These are phyloP conservation scores for Chalciporus piperatoides DNA, from an alignment of 1,284 basidiomycete genomes.

Conservation along the genomic window DNA sequence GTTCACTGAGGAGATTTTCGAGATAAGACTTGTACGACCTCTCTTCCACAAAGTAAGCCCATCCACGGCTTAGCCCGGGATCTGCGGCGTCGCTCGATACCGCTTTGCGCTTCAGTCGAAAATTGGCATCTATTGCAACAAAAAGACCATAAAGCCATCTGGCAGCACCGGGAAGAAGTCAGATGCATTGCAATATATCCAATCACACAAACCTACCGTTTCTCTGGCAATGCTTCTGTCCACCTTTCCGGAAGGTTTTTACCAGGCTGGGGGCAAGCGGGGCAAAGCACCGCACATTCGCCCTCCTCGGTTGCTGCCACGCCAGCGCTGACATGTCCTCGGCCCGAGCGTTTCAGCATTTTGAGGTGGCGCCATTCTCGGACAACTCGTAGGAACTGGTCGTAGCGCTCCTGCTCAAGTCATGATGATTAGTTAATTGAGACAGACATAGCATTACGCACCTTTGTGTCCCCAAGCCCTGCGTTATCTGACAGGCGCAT, in stretches of 20 bases:
- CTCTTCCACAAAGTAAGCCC: slow-evolving; percentile 13
- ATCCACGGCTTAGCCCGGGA: slow-evolving; percentile 1
- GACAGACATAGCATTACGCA: too few species aligned
- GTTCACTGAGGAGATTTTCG: too few species aligned
- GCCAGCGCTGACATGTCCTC: slow-evolving; percentile 14
- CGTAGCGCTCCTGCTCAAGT: slow-evolving; percentile 29
- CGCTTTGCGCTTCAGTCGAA: neutral
- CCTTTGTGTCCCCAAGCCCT: too few species aligned
- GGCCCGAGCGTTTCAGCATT: slow-evolving; percentile 27
- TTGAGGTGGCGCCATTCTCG: slow-evolving; percentile 29
- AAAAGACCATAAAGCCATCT: slow-evolving; percentile 2
- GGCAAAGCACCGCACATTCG: slow-evolving; percentile 27
- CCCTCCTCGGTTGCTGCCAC: slow-evolving; percentile 15
- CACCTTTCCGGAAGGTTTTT: slow-evolving; percentile 21
- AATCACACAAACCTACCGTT: too few species aligned
- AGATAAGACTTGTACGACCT: neutral
- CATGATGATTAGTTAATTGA: too few species aligned
- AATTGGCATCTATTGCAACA: slow-evolving; percentile 1
- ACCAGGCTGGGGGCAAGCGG: slow-evolving; percentile 31
- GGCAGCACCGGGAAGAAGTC: too few species aligned
- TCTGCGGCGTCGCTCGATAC: neutral
- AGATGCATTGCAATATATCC: too few species aligned
- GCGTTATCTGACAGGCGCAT: slow-evolving; percentile 4
- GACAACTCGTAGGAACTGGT: slow-evolving; percentile 21
- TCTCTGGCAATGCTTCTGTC: too few species aligned